Conservation (phyloP, 2,329 filamentous ascomycete species). For the Talaromyces sp. region DNA sequence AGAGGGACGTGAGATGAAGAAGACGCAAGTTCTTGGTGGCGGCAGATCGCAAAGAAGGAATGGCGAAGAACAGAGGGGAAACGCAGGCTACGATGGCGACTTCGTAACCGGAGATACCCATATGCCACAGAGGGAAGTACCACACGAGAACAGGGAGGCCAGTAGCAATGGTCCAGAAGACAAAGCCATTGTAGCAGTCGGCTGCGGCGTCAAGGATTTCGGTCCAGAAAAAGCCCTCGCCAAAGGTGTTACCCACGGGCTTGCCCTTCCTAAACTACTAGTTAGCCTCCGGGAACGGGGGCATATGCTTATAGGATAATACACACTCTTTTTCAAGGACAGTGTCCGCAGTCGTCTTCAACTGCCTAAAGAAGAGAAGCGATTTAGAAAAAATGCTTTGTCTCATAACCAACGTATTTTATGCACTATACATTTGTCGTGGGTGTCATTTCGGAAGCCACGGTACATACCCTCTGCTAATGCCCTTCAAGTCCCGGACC, state of each 20-base stretch:
- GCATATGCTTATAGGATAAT: conserved; percentile 31
- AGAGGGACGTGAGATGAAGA: conserved; percentile 75
- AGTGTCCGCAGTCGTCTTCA: conserved; percentile 49
- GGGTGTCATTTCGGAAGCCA: conserved; percentile 83
- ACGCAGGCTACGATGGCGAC: conserved; percentile 81
- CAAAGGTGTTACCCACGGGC: conserved; percentile 69
- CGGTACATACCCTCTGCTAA: conserved; percentile 97
- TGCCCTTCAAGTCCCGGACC: conserved; percentile 83
- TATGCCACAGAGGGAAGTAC: conserved; percentile 99
- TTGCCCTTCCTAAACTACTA: conserved; percentile 68
- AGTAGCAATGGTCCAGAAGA: conserved; percentile 95
- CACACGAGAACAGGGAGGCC: conserved; percentile 86
- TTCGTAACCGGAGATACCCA: conserved; percentile 98
- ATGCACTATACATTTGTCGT: conserved; percentile 54
- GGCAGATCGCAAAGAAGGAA: conserved; percentile 68
- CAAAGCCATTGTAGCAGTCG: conserved; percentile 90
- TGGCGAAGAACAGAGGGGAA: conserved; percentile 76
- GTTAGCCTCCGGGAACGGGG: conserved; percentile 23
- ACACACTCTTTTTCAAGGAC: conserved; percentile 75
- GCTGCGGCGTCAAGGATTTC: conserved; percentile 79
- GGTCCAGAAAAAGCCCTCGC: conserved; percentile 70
- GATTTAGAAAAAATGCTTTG: conserved; percentile 40
- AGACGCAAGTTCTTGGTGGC: conserved; percentile 69
- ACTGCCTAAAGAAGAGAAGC: conserved; percentile 48
- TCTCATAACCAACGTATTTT: conserved; percentile 42